Conservation (phyloP, 495 filamentous ascomycete species). For the Hypoxylon fragiforme region DNA sequence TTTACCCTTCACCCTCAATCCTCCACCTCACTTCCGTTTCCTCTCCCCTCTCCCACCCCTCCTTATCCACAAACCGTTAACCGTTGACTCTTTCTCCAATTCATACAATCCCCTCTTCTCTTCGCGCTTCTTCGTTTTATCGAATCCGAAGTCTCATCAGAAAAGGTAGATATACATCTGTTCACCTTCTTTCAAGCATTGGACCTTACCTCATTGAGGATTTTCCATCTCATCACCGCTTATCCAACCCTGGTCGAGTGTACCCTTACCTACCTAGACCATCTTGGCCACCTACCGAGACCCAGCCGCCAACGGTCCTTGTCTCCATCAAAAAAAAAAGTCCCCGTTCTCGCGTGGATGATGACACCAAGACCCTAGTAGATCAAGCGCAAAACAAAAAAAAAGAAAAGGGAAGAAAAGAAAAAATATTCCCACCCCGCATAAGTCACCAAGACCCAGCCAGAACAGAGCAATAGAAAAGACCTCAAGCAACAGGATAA, state of each 20-base stretch:
- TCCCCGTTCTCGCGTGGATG: conserved; percentile 31
- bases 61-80: conserved; percentile 23
- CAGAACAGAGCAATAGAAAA: conserved; percentile 2
- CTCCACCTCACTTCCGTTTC: conserved; percentile 30
- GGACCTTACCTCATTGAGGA: conserved; percentile 25
- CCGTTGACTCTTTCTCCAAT: conserved; percentile 32
- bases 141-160: conserved; percentile 10
- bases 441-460: conserved; percentile 4
- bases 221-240: conserved; percentile 23
- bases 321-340: conserved; percentile 22
- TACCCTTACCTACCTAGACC: conserved; percentile 29
- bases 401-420: conserved; percentile 10
- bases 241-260: conserved; percentile 35
- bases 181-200: conserved; percentile 8
- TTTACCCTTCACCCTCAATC: background rate
- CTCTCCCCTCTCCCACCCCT: conserved; percentile 22
- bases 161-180: conserved; percentile 20
- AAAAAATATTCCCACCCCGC: conserved; percentile 28
- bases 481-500: conserved; percentile 5
- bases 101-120: conserved; percentile 17
- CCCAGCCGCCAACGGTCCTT: conserved; percentile 22
- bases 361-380: conserved; percentile 26
- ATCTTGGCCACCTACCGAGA: conserved; percentile 27
- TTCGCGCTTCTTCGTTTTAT: conserved; percentile 29
- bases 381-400: conserved; percentile 15